phyloP scores from a whole-genome alignment of 495 filamentous ascomycete genomes.

The Aspergillus cristatus region DNA sequence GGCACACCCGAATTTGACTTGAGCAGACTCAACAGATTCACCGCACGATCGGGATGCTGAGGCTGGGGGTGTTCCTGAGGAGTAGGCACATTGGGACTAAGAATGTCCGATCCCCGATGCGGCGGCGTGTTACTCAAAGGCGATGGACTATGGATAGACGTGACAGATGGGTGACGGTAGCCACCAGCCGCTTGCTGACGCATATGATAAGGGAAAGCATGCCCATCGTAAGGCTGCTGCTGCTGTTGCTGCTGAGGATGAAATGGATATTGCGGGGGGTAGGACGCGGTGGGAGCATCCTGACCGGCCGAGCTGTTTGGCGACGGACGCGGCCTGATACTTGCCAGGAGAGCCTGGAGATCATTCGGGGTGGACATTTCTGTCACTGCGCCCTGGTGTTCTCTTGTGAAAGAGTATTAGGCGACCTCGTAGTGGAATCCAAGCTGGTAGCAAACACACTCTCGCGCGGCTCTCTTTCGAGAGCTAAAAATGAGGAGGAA shows the following conservation, averaged over 20 bases:
- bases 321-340: slow-evolving; percentile 35
- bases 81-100: slow-evolving; percentile 39
- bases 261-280: slow-evolving; percentile 16
- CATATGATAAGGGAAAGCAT: slow-evolving; percentile 28
- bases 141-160: slow-evolving; percentile 36
- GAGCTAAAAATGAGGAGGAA: slow-evolving; percentile 13
- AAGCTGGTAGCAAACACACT: slow-evolving; percentile 16
- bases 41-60: slow-evolving; percentile 49
- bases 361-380: slow-evolving; percentile 45
- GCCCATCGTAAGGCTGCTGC: slow-evolving; percentile 29
- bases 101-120: slow-evolving; percentile 40
- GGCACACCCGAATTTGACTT: slow-evolving; percentile 64
- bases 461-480: slow-evolving; percentile 32
- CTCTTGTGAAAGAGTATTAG: slow-evolving; percentile 4
- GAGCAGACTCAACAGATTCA: slow-evolving; percentile 73
- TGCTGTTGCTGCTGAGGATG: slow-evolving; percentile 27
- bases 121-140: slow-evolving; percentile 31
- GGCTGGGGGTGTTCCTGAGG: slow-evolving; percentile 26
- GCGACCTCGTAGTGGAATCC: slow-evolving; percentile 24
- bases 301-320: slow-evolving; percentile 27
- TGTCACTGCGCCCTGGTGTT: slow-evolving; percentile 31
- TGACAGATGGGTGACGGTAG: slow-evolving; percentile 40
- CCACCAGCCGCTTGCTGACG: slow-evolving; percentile 25
- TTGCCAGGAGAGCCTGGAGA: slow-evolving; percentile 41
- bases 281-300: slow-evolving; percentile 24